These are phyloP conservation scores for Aureobasidium subglaciale DNA, from an alignment of 2,329 filamentous ascomycete genomes.

Conservation along the genomic window DNA sequence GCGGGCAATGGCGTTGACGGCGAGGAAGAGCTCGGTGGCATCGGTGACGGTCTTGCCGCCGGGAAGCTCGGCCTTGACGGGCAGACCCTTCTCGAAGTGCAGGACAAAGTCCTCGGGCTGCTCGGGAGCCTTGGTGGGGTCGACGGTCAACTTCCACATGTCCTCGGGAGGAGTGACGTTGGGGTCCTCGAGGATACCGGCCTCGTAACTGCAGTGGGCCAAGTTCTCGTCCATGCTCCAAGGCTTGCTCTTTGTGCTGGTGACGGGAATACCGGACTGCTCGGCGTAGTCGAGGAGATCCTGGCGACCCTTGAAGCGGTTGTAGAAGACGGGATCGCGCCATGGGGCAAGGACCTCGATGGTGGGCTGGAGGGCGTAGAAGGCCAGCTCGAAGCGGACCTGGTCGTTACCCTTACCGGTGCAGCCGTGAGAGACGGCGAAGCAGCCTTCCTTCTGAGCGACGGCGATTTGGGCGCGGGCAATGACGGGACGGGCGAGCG, in stretches of 20 bases:
- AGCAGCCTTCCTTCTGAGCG: slow-evolving; percentile 55
- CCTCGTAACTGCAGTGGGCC: slow-evolving; percentile 74
- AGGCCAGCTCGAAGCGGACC: slow-evolving; percentile 58
- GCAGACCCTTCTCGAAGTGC: slow-evolving; percentile 68
- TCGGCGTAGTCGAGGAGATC: slow-evolving; percentile 67
- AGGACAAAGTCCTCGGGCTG: slow-evolving; percentile 64
- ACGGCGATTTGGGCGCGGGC: slow-evolving; percentile 59
- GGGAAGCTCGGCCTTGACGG: slow-evolving; percentile 56
- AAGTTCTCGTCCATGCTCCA: slow-evolving; percentile 65
- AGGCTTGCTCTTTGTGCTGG: slow-evolving; percentile 64
- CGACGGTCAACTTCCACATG: slow-evolving; percentile 69
- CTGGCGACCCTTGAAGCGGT: slow-evolving; percentile 63
- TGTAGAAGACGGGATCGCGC: slow-evolving; percentile 62
- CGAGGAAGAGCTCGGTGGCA: slow-evolving; percentile 64
- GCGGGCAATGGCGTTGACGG: slow-evolving; percentile 63
- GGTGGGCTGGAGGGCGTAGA: slow-evolving; percentile 54
- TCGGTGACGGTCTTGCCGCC: slow-evolving; percentile 58
- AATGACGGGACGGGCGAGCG: slow-evolving; percentile 63
- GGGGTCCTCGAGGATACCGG: slow-evolving; percentile 64
- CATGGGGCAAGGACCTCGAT: slow-evolving; percentile 72
- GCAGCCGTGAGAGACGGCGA: slow-evolving; percentile 44
- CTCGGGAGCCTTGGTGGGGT: slow-evolving; percentile 63
- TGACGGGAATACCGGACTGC: slow-evolving; percentile 61
- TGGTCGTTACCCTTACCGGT: slow-evolving; percentile 61
- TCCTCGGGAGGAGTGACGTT: slow-evolving; percentile 61